phyloP scores from a whole-genome alignment of 1,284 basidiomycete species.

The Ustilago nuda region DNA sequence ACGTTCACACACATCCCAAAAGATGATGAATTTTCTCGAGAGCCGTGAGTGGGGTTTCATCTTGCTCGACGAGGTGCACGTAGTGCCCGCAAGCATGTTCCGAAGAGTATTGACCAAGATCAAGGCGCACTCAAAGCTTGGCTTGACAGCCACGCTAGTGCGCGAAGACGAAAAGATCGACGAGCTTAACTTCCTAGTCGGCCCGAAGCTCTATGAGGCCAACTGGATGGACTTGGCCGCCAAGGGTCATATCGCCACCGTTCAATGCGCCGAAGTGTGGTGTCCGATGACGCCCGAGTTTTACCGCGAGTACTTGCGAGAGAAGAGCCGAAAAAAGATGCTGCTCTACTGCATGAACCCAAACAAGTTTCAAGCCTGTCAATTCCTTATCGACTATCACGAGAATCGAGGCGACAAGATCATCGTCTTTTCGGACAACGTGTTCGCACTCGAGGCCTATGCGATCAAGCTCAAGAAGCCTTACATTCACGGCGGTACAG shows the following conservation, averaged over 20 bases:
- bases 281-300: slow-evolving; percentile 99
- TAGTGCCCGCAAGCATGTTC: slow-evolving; percentile 69
- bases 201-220: slow-evolving; percentile 98
- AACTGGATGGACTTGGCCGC: slow-evolving; percentile 99
- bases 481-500: slow-evolving; percentile 96
- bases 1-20: slow-evolving; percentile 68
- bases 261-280: slow-evolving; percentile 97
- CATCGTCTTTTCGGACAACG: slow-evolving; percentile 99
- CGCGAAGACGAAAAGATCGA: slow-evolving; percentile 99
- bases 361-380: slow-evolving; percentile 98
- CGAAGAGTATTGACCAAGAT: slow-evolving; percentile 68
- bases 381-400: slow-evolving; percentile 98
- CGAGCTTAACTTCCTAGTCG: slow-evolving; percentile 98
- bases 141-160: slow-evolving; percentile 81
- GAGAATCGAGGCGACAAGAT: slow-evolving; percentile 98
- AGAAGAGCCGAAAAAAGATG: slow-evolving; percentile 92
- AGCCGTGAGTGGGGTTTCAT: slow-evolving; percentile 69
- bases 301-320: slow-evolving; percentile 95
- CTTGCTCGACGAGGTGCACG: slow-evolving; percentile 68
- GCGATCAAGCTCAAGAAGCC: slow-evolving; percentile 92
- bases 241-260: slow-evolving; percentile 99
- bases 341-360: slow-evolving; percentile 99
- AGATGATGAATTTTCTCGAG: slow-evolving; percentile 70
- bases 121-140: slow-evolving; percentile 68
- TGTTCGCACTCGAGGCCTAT: slow-evolving; percentile 96